Evolutionary conservation across 1,284 basidiomycete species (phyloP).

Genomic region (Ganoderma sp.): DNA sequence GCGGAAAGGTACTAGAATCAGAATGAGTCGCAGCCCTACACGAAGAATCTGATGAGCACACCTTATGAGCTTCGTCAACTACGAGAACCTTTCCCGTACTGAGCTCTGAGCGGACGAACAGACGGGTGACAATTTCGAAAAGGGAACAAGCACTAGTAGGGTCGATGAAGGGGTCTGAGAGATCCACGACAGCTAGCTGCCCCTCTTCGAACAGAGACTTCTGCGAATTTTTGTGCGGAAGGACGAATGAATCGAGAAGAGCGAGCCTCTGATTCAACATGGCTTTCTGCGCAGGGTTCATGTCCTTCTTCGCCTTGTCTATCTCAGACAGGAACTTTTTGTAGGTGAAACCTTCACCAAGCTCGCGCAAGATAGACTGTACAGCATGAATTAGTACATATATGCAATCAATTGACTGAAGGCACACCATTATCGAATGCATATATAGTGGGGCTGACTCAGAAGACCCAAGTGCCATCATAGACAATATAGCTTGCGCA

Average conservation of each 20-base stretch:
- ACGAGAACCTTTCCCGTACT: slow-evolving; percentile 72
- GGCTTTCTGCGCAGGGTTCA: slow-evolving; percentile 58
- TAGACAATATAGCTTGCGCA: slow-evolving; percentile 65
- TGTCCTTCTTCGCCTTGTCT: slow-evolving; percentile 51
- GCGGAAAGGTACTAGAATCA: slow-evolving; percentile 63
- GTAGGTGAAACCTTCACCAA: slow-evolving; percentile 55
- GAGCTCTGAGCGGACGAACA: slow-evolving; percentile 67
- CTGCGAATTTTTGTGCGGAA: slow-evolving; percentile 35
- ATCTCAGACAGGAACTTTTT: slow-evolving; percentile 54
- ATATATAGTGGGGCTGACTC: slow-evolving; percentile 66
- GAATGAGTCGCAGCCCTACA: neutral
- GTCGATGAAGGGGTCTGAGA: slow-evolving; percentile 78
- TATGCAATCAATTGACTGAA: too few relatives aligned
- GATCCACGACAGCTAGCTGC: slow-evolving; percentile 65
- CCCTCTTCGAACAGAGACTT: slow-evolving; percentile 54
- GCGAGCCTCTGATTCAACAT: slow-evolving; percentile 65
- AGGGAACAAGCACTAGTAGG: slow-evolving; percentile 66
- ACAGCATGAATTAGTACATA: neutral
- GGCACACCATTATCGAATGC: slow-evolving; percentile 61
- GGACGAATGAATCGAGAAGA: slow-evolving; percentile 59
- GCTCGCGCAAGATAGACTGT: slow-evolving; percentile 50
- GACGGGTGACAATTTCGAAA: slow-evolving; percentile 69
- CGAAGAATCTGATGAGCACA: slow-evolving; percentile 36
- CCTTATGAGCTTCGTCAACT: slow-evolving; percentile 79
- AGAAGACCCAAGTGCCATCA: slow-evolving; percentile 71